Base-by-base conservation (phyloP, 306 rosid species). In the Corylus heterophylla region DNA sequence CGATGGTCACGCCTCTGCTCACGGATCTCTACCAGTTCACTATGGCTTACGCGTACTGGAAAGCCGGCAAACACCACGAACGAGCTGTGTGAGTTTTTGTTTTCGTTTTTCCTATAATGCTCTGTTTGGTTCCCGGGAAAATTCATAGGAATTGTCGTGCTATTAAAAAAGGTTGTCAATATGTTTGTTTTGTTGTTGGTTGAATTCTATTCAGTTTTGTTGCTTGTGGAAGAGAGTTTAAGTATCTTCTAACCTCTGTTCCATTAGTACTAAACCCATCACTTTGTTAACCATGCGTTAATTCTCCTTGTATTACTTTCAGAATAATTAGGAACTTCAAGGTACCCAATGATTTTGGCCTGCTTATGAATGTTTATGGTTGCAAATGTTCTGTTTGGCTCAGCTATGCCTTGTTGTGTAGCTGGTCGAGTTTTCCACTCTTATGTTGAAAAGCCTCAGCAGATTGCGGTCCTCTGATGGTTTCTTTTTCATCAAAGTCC, bases 11-110 rank as follows among this genome's bases (percentile, higher is more conserved):
- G 58, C 99, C 99, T 79, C 91, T 96, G 79, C 98, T 96, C 66
- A 96, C 92, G 45, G 99, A 96, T 87, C 99, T 90, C 80, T 96
- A 96, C 76, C 99, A 93, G 87, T 96, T 91, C 89, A 96, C 99
- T 76, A 96, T 96, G 99, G 98, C 98, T 77, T 96, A 96, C 78
- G 97, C 99, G 11, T 96, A 96, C 85, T 96, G 99, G 99, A 96
- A 90, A 87, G 96, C 99, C 70, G 94, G 97, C 86, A 96, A 96
- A 78, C 98, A 93, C 74, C 86, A 90, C 84, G 99, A 96, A 47
- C 98, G 90, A 16, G 94, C 98, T 58, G 98, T 96, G 99, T 96
- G 47, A 88, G 98, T 86, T 29, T 31, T 63, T 76, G 39, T 14
- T 7, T 27, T 2, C 1, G 1, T 29, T 63, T 59, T 72, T 5